Percentiles rank a stretch among this genome's conserved stretches.
Conservation (phyloP, 2,329 filamentous ascomycete species). For the Parascedosporium putredinis region DNA sequence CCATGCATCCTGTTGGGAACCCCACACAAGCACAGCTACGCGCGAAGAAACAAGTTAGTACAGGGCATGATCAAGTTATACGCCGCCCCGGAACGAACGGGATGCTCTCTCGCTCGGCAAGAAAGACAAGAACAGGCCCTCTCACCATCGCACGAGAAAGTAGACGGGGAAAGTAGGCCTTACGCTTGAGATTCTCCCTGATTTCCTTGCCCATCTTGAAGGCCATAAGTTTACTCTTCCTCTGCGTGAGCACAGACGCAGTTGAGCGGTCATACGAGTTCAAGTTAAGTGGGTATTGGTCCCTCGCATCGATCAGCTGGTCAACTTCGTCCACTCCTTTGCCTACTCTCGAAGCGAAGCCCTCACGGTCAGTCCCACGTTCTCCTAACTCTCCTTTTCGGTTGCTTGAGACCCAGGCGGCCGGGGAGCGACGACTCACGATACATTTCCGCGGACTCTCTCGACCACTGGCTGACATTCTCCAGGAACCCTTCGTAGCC, state of each 20-base stretch:
- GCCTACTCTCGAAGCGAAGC: not conserved
- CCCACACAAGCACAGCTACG: slow-evolving; percentile 5
- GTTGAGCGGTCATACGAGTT: not conserved
- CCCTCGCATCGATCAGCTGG: not conserved
- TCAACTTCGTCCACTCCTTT: not conserved
- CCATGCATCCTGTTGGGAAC: slow-evolving; percentile 15
- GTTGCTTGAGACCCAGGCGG: too few species aligned
- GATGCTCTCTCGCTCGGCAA: too few species aligned
- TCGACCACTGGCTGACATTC: slow-evolving; percentile 21
- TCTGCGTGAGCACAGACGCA: not conserved
- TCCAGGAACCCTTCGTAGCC: slow-evolving; percentile 29
- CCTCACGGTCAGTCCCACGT: too few species aligned
- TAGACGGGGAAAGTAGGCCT: slow-evolving; percentile 8
- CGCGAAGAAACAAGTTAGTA: too few species aligned
- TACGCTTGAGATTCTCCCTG: slow-evolving; percentile 16
- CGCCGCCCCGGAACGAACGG: too few species aligned
- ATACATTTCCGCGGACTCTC: slow-evolving; percentile 16
- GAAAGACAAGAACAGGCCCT: too few species aligned
- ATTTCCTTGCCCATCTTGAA: slow-evolving; percentile 16
- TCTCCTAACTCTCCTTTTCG: too few species aligned
- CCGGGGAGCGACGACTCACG: too few species aligned
- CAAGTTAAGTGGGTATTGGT: not conserved
- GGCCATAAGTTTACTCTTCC: not conserved
- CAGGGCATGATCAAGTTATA: too few species aligned
- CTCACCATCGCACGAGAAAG: too few species aligned